These are phyloP conservation scores for Turritis glabra DNA, from an alignment of 345 rosid species.

Conservation along the genomic window DNA sequence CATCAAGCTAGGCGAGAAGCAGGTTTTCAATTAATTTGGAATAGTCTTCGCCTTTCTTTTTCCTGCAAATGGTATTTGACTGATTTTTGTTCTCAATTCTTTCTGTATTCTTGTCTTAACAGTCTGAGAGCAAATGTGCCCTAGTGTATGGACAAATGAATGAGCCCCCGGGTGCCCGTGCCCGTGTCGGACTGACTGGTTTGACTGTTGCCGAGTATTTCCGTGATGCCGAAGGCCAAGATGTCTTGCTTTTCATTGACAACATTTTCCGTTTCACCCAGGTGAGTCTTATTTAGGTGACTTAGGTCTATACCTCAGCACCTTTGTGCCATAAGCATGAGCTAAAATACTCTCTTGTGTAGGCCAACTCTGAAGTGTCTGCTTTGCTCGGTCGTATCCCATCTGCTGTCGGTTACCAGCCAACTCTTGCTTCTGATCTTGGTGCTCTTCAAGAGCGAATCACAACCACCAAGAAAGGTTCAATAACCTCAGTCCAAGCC, in stretches of 20 bases:
- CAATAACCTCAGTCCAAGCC: constrained; percentile 97
- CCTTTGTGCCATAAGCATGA: no score
- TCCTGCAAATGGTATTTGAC: background rate
- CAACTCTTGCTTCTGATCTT: constrained; percentile 96
- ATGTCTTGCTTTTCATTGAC: constrained; percentile 96
- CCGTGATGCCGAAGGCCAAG: constrained; percentile 99
- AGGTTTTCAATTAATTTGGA: constrained; percentile 45
- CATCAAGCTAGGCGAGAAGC: constrained; percentile 97
- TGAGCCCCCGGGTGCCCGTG: constrained; percentile 99
- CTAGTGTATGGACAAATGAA: constrained; percentile 99
- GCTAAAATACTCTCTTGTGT: constrained; percentile 23
- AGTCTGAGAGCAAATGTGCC: constrained; percentile 97
- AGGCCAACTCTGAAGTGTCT: constrained; percentile 99
- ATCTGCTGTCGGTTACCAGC: constrained; percentile 99
- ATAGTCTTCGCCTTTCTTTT: background rate
- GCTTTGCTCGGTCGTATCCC: constrained; percentile 99
- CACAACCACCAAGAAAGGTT: constrained; percentile 97
- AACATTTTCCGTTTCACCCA: constrained; percentile 99
- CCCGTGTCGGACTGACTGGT: constrained; percentile 99
- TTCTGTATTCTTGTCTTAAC: background rate
- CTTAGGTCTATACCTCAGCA: background rate
- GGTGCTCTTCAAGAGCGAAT: constrained; percentile 99
- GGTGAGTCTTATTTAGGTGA: constrained; percentile 42
- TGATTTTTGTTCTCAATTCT: background rate
- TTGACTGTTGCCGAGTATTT: constrained; percentile 96